Evolutionary conservation across 2,329 filamentous ascomycete genomes (phyloP).

Genomic region (Drechslera avenae): DNA sequence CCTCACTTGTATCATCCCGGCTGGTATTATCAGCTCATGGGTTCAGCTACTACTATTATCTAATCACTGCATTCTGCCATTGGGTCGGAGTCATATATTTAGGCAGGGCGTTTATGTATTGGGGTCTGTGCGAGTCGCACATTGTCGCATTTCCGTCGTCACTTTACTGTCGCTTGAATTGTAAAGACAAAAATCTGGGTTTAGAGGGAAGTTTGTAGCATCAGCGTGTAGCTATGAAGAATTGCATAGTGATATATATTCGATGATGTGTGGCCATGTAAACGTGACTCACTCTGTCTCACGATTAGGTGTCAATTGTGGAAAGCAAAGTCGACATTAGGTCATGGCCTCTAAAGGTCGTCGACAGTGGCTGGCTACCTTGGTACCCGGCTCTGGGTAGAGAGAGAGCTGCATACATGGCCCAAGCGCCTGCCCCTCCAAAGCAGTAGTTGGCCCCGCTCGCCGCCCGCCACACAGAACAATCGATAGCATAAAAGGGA

Average conservation of each 20-base stretch:
- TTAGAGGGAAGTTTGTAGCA: constrained; percentile 8
- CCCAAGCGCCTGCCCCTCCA: constrained; percentile 19
- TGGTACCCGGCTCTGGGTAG: background rate
- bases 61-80: constrained; percentile 16
- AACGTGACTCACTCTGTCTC: too few species aligned
- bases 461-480: constrained; percentile 21
- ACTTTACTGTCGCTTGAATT: constrained; percentile 5
- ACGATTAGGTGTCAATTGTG: background rate
- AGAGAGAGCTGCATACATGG: constrained; percentile 1
- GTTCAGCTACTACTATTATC: constrained; percentile 13
- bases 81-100: constrained; percentile 8
- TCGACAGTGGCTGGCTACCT: too few species aligned
- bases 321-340: too few species aligned
- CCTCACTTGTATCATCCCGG: background rate
- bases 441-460: background rate
- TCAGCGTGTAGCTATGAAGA: constrained; percentile 1
- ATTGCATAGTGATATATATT: constrained; percentile 3
- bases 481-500: constrained; percentile 24
- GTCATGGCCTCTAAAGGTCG: too few species aligned
- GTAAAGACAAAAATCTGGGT: constrained; percentile 7
- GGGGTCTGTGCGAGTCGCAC: background rate
- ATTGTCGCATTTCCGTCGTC: constrained; percentile 4
- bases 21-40: constrained; percentile 3
- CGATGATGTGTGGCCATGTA: background rate
- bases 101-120: constrained; percentile 14